Conservation (phyloP, 208 protist species). For the Vickermania spadyakhi region DNA sequence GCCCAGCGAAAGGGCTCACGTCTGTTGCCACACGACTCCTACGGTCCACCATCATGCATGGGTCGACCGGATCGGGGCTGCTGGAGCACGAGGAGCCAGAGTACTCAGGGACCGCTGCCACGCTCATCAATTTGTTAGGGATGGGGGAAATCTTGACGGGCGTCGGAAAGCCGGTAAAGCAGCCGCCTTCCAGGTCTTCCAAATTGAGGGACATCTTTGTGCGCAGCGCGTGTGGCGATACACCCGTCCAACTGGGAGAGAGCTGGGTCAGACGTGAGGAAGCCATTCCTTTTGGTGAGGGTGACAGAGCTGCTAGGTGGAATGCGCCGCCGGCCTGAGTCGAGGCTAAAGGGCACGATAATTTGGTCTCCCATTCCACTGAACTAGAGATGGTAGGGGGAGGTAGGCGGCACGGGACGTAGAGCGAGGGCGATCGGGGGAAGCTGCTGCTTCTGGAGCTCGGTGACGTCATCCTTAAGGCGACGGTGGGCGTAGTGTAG, state of each 20-base stretch:
- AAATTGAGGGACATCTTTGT: not conserved
- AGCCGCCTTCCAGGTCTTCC: slow-evolving; percentile 5
- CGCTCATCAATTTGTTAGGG: slow-evolving; percentile 23
- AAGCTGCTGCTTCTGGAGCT: slow-evolving; percentile 1
- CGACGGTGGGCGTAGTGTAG: not conserved
- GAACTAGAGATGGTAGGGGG: too few relatives aligned
- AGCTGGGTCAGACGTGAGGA: too few relatives aligned
- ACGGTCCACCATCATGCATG: not conserved
- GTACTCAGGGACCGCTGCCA: not conserved
- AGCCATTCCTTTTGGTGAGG: too few relatives aligned
- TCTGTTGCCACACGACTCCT: too few relatives aligned
- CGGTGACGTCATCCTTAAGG: not conserved
- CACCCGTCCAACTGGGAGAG: not conserved
- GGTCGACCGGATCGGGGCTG: not conserved
- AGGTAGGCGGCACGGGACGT: not conserved
- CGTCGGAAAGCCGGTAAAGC: slow-evolving; percentile 39
- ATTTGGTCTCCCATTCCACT: too few relatives aligned
- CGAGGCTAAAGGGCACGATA: too few relatives aligned
- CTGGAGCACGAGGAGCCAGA: not conserved
- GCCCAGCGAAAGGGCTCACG: too few relatives aligned
- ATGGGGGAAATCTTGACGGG: slow-evolving; percentile 51
- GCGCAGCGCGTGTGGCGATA: slow-evolving; percentile 1
- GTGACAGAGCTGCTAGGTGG: too few relatives aligned
- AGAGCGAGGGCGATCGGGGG: not conserved
- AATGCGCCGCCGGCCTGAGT: too few relatives aligned